A percentile compares a stretch with the other conserved stretches of the same genome.
These are phyloP conservation scores for Polytrichum commune DNA, from an alignment of 225 moss, liverwort and hornwort genomes.

Conservation along the genomic window DNA sequence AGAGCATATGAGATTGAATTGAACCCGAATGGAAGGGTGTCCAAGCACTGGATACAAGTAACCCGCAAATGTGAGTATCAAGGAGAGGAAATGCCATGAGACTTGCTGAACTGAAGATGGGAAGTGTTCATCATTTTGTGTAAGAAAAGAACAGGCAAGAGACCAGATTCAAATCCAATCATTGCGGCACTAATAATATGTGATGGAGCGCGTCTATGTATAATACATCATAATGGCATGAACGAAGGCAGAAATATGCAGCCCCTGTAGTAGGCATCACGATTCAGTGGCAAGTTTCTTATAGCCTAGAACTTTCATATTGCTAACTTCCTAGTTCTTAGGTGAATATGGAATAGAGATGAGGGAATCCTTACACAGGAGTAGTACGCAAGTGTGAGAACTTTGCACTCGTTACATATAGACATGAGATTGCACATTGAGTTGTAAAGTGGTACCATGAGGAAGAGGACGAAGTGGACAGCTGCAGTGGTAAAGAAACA, in stretches of 20 bases:
- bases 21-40: too few relatives aligned
- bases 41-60: too few relatives aligned
- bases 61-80: background rate
- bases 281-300: background rate
- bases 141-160: background rate
- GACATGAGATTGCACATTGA: background rate
- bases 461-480: conserved; percentile 48
- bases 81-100: background rate
- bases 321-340: too few relatives aligned
- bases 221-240: background rate
- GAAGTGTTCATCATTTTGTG: background rate
- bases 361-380: too few relatives aligned
- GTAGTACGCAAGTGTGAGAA: background rate
- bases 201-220: background rate
- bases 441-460: conserved; percentile 29
- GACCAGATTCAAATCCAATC: background rate
- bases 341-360: too few relatives aligned
- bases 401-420: background rate
- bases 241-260: background rate
- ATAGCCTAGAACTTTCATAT: background rate
- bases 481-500: conserved; percentile 42
- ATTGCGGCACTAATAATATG: background rate
- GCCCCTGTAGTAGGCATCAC: background rate
- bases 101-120: background rate
- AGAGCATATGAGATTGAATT: background rate